Conservation (phyloP, 257 asterid genomes). For the Solanum peruvianum region DNA sequence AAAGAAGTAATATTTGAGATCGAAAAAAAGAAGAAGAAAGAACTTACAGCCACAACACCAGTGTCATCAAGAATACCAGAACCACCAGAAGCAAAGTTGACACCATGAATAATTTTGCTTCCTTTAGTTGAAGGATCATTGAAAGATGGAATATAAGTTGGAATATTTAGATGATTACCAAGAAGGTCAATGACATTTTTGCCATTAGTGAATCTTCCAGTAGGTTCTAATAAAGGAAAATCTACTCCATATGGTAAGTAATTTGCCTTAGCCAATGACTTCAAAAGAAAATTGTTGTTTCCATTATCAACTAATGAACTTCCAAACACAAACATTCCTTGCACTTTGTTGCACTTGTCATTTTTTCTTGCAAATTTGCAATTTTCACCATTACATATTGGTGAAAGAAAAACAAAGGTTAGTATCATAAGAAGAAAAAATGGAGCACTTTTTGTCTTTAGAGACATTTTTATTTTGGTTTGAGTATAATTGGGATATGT, state of each 20-base stretch:
- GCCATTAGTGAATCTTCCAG: constrained; percentile 75
- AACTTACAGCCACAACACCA: constrained; percentile 16
- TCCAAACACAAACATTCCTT: constrained; percentile 81
- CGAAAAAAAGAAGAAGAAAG: not conserved
- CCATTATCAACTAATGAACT: constrained; percentile 83
- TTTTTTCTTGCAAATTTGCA: not conserved
- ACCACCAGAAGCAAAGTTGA: constrained; percentile 72
- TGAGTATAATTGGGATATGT: not conserved
- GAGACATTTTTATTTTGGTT: not conserved
- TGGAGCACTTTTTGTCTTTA: not conserved
- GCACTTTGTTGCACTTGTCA: constrained; percentile 4
- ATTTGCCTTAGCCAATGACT: constrained; percentile 48
- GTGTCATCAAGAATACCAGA: constrained; percentile 72
- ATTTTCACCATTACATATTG: not conserved
- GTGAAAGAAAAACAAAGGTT: not conserved
- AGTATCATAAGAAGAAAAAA: not conserved
- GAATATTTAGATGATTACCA: constrained; percentile 29
- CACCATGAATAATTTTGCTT: constrained; percentile 38
- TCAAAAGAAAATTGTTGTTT: constrained; percentile 49
- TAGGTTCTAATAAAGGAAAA: constrained; percentile 31
- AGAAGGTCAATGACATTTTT: constrained; percentile 50
- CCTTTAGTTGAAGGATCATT: constrained; percentile 61
- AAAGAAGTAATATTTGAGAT: not conserved
- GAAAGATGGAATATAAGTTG: constrained; percentile 45
- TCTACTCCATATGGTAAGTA: constrained; percentile 67